These are phyloP conservation scores for Pichia sp. DNA, from an alignment of 1,139 yeast genomes.

Conservation along the genomic window DNA sequence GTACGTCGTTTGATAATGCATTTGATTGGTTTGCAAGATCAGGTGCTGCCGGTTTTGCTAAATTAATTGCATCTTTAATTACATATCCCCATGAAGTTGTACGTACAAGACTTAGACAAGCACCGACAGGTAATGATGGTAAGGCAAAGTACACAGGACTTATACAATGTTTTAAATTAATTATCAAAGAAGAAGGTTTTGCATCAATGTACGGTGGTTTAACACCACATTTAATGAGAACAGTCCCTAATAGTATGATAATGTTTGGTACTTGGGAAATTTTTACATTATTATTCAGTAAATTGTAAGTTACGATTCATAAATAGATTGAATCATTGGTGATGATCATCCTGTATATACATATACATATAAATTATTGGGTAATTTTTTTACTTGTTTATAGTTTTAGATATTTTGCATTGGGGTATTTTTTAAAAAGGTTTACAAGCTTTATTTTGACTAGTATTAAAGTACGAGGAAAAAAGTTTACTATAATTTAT, in stretches of 20 bases:
- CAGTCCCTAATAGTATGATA: constrained; percentile 95
- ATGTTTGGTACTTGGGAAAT: constrained; percentile 99
- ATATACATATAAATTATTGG: too few relatives aligned
- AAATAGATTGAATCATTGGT: too few relatives aligned
- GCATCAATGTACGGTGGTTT: constrained; percentile 95
- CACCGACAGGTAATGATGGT: constrained; percentile 71
- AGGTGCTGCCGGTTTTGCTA: constrained; percentile 97
- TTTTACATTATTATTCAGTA: constrained; percentile 63
- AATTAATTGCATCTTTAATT: constrained; percentile 82
- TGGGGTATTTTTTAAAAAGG: too few relatives aligned
- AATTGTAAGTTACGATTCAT: constrained; percentile 16
- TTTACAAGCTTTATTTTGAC: too few relatives aligned
- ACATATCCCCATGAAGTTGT: constrained; percentile 98
- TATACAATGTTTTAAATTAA: constrained; percentile 75
- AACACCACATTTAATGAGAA: constrained; percentile 92
- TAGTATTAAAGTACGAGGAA: too few relatives aligned
- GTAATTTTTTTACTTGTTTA: too few relatives aligned
- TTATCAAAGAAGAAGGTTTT: constrained; percentile 86
- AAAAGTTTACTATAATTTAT: too few relatives aligned
- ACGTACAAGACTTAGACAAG: constrained; percentile 91
- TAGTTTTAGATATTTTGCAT: too few relatives aligned
- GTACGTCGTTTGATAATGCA: constrained; percentile 59
- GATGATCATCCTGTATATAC: too few relatives aligned
- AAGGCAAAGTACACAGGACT: constrained; percentile 84
- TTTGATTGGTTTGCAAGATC: constrained; percentile 94